Conservation (phyloP, 352 stramenopile genomes). For the Phytopythium oedochilum region DNA sequence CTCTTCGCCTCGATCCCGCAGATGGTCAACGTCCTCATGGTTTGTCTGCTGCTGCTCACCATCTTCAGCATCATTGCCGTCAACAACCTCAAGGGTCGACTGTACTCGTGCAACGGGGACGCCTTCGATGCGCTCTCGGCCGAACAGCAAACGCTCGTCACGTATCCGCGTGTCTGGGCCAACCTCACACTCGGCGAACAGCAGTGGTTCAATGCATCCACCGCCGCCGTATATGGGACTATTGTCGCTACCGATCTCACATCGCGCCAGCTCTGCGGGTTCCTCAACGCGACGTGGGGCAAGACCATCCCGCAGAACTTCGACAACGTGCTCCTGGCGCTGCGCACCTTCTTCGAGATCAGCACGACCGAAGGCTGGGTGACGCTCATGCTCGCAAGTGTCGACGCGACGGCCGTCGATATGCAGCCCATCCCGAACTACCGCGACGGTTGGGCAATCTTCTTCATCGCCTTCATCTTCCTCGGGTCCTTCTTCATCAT, state of each 20-base stretch:
- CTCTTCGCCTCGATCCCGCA: slow-evolving; percentile 73
- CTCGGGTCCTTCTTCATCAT: slow-evolving; percentile 89
- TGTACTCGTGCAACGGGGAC: slow-evolving; percentile 53
- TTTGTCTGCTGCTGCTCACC: slow-evolving; percentile 78
- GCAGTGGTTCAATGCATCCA: slow-evolving; percentile 30
- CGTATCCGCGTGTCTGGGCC: slow-evolving; percentile 36
- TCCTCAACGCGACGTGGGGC: slow-evolving; percentile 31
- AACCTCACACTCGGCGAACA: slow-evolving; percentile 35
- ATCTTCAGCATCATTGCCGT: slow-evolving; percentile 92
- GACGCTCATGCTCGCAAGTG: slow-evolving; percentile 79
- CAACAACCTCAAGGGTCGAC: slow-evolving; percentile 88
- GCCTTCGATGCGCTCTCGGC: slow-evolving; percentile 36
- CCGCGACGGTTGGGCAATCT: slow-evolving; percentile 67
- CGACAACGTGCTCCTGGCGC: slow-evolving; percentile 65
- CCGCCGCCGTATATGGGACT: slow-evolving; percentile 6
- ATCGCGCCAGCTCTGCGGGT: slow-evolving; percentile 36
- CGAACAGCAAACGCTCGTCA: slow-evolving; percentile 31
- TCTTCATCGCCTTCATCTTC: slow-evolving; percentile 88
- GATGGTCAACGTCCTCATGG: slow-evolving; percentile 79
- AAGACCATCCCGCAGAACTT: slow-evolving; percentile 66
- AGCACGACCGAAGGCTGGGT: slow-evolving; percentile 88
- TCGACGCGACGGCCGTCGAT: slow-evolving; percentile 80
- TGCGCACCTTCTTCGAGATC: slow-evolving; percentile 86
- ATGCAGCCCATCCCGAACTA: slow-evolving; percentile 85
- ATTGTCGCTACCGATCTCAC: slow-evolving; percentile 14